phyloP scores from a whole-genome alignment of 352 stramenopile genomes.

The Phytophthora agathidicida region DNA sequence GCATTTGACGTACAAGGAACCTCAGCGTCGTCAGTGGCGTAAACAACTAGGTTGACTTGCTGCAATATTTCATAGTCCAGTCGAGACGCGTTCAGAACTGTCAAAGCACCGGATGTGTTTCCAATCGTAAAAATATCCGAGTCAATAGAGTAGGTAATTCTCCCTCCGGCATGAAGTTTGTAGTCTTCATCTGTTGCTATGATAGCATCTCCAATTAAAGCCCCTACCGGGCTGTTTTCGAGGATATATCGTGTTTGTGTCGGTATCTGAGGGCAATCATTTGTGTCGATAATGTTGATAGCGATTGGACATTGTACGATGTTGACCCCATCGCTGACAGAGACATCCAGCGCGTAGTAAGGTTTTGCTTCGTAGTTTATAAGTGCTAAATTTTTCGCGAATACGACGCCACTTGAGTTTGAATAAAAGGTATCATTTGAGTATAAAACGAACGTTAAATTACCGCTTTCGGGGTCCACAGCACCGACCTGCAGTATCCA shows the following conservation, averaged over 20 bases:
- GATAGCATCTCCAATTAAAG: conserved; percentile 29
- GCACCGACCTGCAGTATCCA: conserved; percentile 24
- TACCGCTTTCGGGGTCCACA: conserved; percentile 18
- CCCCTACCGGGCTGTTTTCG: conserved; percentile 49
- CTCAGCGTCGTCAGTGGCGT: conserved; percentile 26
- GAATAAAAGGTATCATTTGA: conserved; percentile 16
- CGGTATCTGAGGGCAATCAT: conserved; percentile 54
- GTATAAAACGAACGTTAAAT: conserved; percentile 17
- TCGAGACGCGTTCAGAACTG: conserved; percentile 11
- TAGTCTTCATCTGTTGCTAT: conserved; percentile 29
- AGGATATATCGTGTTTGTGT: conserved; percentile 31
- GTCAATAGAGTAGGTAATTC: conserved; percentile 17
- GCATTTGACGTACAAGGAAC: conserved; percentile 22
- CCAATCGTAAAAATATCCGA: conserved; percentile 30
- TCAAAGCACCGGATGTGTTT: conserved; percentile 8
- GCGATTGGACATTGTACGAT: conserved; percentile 29
- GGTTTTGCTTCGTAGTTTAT: conserved; percentile 28
- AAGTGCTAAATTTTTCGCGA: conserved; percentile 13
- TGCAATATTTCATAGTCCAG: conserved; percentile 23
- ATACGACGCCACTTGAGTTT: conserved; percentile 25
- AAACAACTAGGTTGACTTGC: conserved; percentile 16
- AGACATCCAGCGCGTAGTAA: conserved; percentile 14
- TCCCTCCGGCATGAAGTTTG: conserved; percentile 1
- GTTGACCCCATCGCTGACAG: conserved; percentile 31
- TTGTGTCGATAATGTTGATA: conserved; percentile 47